Percentiles rank a stretch among this genome's conserved stretches.
Conservation (phyloP, 2,329 filamentous ascomycete species). For the Fusarium citri region DNA sequence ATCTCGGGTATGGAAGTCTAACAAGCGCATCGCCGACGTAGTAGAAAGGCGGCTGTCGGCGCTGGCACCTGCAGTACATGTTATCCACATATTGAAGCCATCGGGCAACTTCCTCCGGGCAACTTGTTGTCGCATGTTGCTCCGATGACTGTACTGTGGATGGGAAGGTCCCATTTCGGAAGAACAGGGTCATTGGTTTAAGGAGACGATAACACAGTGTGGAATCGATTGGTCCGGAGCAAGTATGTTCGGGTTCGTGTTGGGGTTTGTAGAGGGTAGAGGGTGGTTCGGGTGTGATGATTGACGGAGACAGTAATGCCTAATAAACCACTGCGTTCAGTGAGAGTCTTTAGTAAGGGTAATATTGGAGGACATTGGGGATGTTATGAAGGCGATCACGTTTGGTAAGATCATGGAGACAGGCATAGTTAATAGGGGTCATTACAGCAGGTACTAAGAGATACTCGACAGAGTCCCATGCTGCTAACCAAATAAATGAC, state of each 20-base stretch:
- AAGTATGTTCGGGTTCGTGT: background rate
- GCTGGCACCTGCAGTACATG: background rate
- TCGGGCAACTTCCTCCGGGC: rapidly evolving
- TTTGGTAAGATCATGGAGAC: background rate
- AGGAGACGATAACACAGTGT: background rate
- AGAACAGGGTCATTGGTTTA: background rate
- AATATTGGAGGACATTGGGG: background rate
- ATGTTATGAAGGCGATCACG: background rate
- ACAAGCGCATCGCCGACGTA: background rate
- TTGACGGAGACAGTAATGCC: too few species aligned
- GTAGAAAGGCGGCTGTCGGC: background rate
- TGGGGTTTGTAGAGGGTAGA: rapidly evolving
- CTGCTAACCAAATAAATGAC: background rate
- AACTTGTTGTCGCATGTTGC: background rate
- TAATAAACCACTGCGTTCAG: rapidly evolving
- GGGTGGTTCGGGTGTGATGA: background rate
- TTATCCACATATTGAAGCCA: background rate
- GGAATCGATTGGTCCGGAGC: background rate
- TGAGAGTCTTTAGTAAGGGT: background rate
- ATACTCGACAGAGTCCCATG: background rate
- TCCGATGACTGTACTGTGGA: background rate
- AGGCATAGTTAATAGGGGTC: rapidly evolving
- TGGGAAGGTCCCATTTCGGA: background rate
- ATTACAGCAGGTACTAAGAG: background rate
- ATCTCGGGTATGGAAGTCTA: background rate